These are phyloP conservation scores for Amanita rubescens DNA, from an alignment of 768 basidiomycete species.

Conservation along the genomic window DNA sequence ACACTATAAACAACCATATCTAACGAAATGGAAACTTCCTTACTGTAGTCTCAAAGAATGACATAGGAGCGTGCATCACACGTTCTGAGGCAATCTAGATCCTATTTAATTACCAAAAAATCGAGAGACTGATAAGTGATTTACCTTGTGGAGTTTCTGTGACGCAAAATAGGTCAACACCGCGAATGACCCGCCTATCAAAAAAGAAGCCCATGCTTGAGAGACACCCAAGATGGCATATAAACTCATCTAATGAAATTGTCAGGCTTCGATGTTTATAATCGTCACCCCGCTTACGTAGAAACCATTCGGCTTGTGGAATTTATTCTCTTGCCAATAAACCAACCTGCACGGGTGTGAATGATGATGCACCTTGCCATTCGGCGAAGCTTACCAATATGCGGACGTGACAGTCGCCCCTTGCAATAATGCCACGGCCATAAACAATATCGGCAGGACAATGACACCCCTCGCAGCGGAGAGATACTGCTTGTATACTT, in stretches of 20 bases:
- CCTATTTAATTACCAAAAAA: neutral
- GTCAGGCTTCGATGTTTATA: neutral
- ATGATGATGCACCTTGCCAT: constrained; percentile 4
- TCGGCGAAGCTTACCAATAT: constrained; percentile 50
- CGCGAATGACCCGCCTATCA: constrained; percentile 60
- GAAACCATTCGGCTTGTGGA: constrained; percentile 52
- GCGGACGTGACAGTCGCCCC: constrained; percentile 62
- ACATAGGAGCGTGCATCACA: constrained; percentile 82
- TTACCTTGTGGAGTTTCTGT: constrained; percentile 51
- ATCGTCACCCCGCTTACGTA: constrained; percentile 44
- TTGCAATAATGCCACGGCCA: constrained; percentile 61
- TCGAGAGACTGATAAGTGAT: constrained; percentile 10
- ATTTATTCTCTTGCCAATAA: constrained; percentile 76
- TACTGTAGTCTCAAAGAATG: constrained; percentile 84
- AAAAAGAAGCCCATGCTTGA: constrained; percentile 62
- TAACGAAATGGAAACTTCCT: constrained; percentile 10
- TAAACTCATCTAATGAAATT: constrained; percentile 62
- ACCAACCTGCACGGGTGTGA: constrained; percentile 49
- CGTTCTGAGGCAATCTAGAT: constrained; percentile 53
- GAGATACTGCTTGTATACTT: constrained; percentile 56
- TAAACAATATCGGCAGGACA: constrained; percentile 57
- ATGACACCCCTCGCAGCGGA: constrained; percentile 59
- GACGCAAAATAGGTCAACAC: constrained; percentile 75
- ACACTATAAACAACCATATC: constrained; percentile 10
- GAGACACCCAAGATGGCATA: constrained; percentile 68